Evolutionary conservation across 495 filamentous ascomycete genomes (phyloP).

Genomic region (Wilcoxina mikolae): DNA sequence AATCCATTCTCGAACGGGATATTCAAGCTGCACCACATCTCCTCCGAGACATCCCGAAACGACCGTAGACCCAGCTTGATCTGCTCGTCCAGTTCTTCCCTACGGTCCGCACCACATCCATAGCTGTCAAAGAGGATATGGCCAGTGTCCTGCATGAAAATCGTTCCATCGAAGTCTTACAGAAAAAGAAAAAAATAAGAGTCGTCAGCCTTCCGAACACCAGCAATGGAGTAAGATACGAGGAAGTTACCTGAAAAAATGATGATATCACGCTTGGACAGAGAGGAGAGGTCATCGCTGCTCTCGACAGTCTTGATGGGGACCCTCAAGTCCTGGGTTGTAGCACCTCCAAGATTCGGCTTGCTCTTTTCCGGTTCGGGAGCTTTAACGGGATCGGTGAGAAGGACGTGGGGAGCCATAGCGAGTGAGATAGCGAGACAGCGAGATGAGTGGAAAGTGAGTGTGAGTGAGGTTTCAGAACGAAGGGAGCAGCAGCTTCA

Average conservation of each 20-base stretch:
- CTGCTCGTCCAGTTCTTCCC: conserved; percentile 47
- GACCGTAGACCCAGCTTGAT: conserved; percentile 53
- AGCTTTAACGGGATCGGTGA: conserved; percentile 14
- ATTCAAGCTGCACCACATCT: conserved; percentile 58
- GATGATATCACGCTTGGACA: conserved; percentile 27
- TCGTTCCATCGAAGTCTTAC: conserved; percentile 61
- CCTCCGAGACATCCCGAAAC: conserved; percentile 60
- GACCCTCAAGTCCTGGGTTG: conserved; percentile 24
- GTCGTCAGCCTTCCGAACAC: neutral
- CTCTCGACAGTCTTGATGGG: conserved; percentile 21
- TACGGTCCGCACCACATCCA: conserved; percentile 45
- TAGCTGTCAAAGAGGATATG: conserved; percentile 57
- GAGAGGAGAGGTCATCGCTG: conserved; percentile 11
- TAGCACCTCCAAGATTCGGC: conserved; percentile 20
- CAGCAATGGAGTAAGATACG: neutral
- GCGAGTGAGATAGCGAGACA: conserved; percentile 7
- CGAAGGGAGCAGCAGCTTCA: neutral
- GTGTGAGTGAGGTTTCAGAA: neutral
- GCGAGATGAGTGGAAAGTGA: neutral
- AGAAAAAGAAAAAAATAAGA: neutral
- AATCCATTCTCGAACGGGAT: conserved; percentile 64
- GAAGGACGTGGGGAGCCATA: conserved; percentile 25
- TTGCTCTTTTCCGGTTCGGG: conserved; percentile 19
- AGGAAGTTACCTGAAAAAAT: conserved; percentile 24
- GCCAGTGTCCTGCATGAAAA: conserved; percentile 66